phyloP scores from a whole-genome alignment of 306 rosid genomes.

The Prunus mira region DNA sequence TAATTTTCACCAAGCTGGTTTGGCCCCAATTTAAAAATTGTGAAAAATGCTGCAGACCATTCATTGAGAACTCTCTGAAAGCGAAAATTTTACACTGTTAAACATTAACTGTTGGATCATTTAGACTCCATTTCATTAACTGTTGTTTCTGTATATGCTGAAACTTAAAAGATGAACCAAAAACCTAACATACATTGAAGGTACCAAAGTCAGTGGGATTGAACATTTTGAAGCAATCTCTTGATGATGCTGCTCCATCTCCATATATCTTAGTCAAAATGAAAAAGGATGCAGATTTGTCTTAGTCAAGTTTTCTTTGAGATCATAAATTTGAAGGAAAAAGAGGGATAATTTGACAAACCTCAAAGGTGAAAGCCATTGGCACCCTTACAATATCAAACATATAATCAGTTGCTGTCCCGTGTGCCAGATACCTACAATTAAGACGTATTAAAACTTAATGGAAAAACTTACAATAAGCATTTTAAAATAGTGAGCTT shows the following conservation, averaged over 20 bases:
- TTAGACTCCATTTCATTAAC: neutral
- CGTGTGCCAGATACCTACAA: conserved; percentile 91
- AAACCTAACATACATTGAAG: conserved; percentile 54
- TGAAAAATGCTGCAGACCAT: conserved; percentile 93
- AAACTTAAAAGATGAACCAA: neutral
- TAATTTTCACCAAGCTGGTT: conserved; percentile 41
- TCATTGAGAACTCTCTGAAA: conserved; percentile 83
- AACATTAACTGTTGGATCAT: neutral
- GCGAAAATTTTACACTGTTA: neutral
- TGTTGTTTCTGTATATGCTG: conserved; percentile 7
- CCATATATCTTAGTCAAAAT: conserved; percentile 70
- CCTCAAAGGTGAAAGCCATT: conserved; percentile 98
- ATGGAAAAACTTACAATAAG: neutral
- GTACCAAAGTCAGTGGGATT: conserved; percentile 68
- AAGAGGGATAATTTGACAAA: conserved; percentile 30
- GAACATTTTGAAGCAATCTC: conserved; percentile 96
- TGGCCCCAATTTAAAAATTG: conserved; percentile 76
- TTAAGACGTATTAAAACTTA: conserved; percentile 5
- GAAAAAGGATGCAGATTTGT: neutral
- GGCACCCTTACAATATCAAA: conserved; percentile 79
- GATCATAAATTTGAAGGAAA: conserved; percentile 13
- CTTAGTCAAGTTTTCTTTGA: conserved; percentile 8
- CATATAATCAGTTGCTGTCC: conserved; percentile 98
- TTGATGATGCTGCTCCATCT: conserved; percentile 67
- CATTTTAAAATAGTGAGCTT: neutral